Evolutionary conservation across 2,329 filamentous ascomycete species (phyloP).

Genomic region (Xylaria sp.): DNA sequence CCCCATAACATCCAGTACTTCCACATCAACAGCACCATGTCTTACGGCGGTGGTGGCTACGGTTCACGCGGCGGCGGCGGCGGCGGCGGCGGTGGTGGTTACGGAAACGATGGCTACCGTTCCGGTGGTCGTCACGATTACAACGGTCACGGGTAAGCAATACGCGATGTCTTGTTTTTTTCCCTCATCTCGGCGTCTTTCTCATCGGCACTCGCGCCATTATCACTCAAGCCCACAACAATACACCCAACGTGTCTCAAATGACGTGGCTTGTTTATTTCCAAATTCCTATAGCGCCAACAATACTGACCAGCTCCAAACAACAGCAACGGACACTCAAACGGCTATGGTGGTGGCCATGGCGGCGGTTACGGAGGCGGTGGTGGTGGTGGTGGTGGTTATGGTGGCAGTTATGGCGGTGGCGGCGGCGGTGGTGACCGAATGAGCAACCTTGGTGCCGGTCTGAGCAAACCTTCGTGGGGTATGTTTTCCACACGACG

Average conservation of each 20-base stretch:
- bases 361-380: slow-evolving; percentile 60
- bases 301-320: slow-evolving; percentile 50
- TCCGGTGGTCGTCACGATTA: slow-evolving; percentile 47
- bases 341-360: slow-evolving; percentile 48
- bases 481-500: slow-evolving; percentile 60
- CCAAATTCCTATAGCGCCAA: slow-evolving; percentile 41
- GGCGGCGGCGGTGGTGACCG: slow-evolving; percentile 76
- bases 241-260: not conserved
- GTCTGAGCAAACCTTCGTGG: slow-evolving; percentile 87
- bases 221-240: not conserved
- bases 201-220: not conserved
- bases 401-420: slow-evolving; percentile 66
- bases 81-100: slow-evolving; percentile 45
- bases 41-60: slow-evolving; percentile 64
- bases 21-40: slow-evolving; percentile 57
- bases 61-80: slow-evolving; percentile 24
- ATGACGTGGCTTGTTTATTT: not conserved
- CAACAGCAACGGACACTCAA: slow-evolving; percentile 55
- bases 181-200: not conserved
- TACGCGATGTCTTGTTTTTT: slow-evolving; percentile 3
- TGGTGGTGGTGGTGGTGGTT: slow-evolving; percentile 56
- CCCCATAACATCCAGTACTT: slow-evolving; percentile 16
- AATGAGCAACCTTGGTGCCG: slow-evolving; percentile 89
- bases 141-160: slow-evolving; percentile 44
- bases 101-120: slow-evolving; percentile 36